Evolutionary conservation across 2,329 filamentous ascomycete species (phyloP), one percentile per base, ranked within the genome.

Genomic region (Akanthomyces lecanii): DNA sequence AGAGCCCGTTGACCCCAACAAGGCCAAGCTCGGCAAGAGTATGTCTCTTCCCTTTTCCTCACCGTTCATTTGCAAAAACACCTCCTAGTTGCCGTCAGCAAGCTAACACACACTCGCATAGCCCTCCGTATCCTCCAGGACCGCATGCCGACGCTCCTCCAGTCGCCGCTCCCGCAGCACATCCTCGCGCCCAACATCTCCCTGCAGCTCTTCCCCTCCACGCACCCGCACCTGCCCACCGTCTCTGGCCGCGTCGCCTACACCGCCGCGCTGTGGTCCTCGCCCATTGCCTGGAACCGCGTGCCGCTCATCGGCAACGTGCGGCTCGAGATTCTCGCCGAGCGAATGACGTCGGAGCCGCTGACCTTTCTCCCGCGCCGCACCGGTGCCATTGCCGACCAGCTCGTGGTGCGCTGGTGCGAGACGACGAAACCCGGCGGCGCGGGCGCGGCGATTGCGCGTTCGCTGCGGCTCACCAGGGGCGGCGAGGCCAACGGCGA

Each of bases 241-340:
- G 95, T 98, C 47, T 91, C 91, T 33, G 95, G 95, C 59, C 87
- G 90, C 53, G 89, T 97, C 42, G 89, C 92, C 54, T 99, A 99
- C 75, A 90, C 90, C 42, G 94, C 95, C 21, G 95, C 95, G 3
- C 81, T 99, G 44, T 98, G 93, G 93, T 97, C 95, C 0, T 92
- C 93, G 0, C 95, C 95, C 0, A 89, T 99, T 58, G 94, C 93
- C 36, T 99, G 95, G 95, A 96, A 96, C 71, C 87, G 91, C 33
- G 84, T 99, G 1, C 95, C 95, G 2, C 85, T 98, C 23, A 84
- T 97, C 38, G 93, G 94, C 67, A 96, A 97, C 71, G 91, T 97
- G 51, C 88, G 87, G 68, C 84, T 99, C 12, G 87, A 91, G 69
- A 95, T 99, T 59, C 76, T 96, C 21, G 94, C 91, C 14, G 93